Percentiles rank a stretch among this genome's conserved stretches.
These are phyloP conservation scores for Cucurbita maxima DNA, from an alignment of 306 rosid species.

Conservation along the genomic window DNA sequence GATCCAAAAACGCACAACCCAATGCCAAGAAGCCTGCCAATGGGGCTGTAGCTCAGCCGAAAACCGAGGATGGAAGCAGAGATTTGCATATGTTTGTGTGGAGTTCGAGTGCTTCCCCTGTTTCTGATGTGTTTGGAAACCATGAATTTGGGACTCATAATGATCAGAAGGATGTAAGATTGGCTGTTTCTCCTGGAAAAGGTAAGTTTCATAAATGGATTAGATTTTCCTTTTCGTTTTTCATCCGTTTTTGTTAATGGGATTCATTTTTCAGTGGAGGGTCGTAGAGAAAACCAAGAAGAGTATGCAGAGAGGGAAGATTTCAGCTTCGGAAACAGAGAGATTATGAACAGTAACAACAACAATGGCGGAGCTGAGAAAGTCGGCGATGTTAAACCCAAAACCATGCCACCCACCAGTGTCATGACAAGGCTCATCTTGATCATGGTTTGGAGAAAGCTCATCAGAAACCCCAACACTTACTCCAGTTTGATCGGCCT, in stretches of 20 bases:
- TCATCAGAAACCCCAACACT: constrained; percentile 83
- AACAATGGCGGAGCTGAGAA: constrained; percentile 26
- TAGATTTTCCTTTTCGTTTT: not conserved
- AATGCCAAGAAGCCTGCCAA: constrained; percentile 23
- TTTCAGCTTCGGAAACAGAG: constrained; percentile 77
- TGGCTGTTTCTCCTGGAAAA: constrained; percentile 69
- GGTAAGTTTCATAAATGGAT: constrained; percentile 16
- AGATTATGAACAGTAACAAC: constrained; percentile 30
- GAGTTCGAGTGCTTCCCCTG: constrained; percentile 81
- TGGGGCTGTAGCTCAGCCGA: constrained; percentile 32
- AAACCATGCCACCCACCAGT: constrained; percentile 69
- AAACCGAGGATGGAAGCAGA: constrained; percentile 34
- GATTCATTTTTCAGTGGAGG: constrained; percentile 29
- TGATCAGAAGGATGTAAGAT: constrained; percentile 55
- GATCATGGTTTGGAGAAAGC: constrained; percentile 92
- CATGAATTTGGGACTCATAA: constrained; percentile 42
- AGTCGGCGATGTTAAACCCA: constrained; percentile 20
- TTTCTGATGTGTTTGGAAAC: constrained; percentile 70
- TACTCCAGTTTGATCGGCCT: constrained; percentile 76
- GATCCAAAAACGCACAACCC: constrained; percentile 19
- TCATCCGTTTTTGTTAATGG: not conserved
- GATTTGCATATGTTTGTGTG: constrained; percentile 92
- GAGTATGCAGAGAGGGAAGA: constrained; percentile 57
- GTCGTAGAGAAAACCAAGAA: constrained; percentile 50
- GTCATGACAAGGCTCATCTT: constrained; percentile 91